Percentiles rank a stretch among this genome's conserved stretches.
Conservation (phyloP, 2,329 filamentous ascomycete species). For the Orbilia ellipsospora region DNA sequence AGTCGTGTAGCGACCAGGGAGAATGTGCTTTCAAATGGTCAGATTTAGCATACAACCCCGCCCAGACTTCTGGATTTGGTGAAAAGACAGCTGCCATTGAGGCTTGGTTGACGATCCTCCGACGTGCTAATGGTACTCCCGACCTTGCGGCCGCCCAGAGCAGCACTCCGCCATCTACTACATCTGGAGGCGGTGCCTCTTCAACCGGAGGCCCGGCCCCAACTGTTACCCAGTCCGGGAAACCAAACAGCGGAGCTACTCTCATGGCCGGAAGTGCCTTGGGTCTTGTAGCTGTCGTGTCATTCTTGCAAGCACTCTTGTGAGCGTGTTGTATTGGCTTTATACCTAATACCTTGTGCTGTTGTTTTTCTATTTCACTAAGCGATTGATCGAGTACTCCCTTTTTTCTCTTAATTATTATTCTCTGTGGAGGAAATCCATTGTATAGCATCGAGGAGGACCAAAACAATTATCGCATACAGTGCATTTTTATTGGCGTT, state of each 20-base stretch:
- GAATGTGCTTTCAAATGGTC: conserved; percentile 74
- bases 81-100: conserved; percentile 75
- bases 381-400: background rate
- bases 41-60: conserved; percentile 68
- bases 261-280: conserved; percentile 19
- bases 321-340: conserved; percentile 6
- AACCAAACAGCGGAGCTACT: conserved; percentile 28
- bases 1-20: conserved; percentile 68
- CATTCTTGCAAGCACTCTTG: conserved; percentile 38
- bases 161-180: background rate
- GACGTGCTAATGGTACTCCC: conserved; percentile 3
- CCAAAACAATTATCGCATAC: conserved; percentile 9
- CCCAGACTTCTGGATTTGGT: conserved; percentile 63
- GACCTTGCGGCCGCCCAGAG: conserved; percentile 11
- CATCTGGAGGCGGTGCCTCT: background rate
- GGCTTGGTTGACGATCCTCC: conserved; percentile 62
- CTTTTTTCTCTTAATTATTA: conserved; percentile 14
- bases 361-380: conserved; percentile 1
- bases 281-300: conserved; percentile 22
- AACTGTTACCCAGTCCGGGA: conserved; percentile 4
- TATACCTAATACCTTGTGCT: background rate
- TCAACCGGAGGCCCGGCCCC: background rate
- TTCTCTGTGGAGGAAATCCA: conserved; percentile 1
- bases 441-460: conserved; percentile 21
- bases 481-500: conserved; percentile 29